phyloP scores from a whole-genome alignment of 768 basidiomycete species.

The Lentinula edodes region DNA sequence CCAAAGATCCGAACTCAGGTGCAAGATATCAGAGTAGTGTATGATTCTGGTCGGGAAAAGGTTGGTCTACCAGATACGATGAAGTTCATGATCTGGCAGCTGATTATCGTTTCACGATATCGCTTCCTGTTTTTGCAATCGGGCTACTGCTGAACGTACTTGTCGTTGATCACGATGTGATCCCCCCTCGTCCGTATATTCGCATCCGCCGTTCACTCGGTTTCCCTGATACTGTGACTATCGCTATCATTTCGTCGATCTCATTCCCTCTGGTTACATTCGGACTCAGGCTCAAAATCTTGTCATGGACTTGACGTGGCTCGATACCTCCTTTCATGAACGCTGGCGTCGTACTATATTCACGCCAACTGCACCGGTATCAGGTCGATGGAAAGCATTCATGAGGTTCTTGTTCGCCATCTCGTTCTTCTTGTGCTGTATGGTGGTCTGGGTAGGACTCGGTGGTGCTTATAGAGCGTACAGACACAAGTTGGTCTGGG shows the following conservation, averaged over 20 bases:
- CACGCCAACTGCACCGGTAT: slow-evolving; percentile 66
- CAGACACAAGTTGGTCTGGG: slow-evolving; percentile 72
- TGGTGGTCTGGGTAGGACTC: slow-evolving; percentile 55
- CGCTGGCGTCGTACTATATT: slow-evolving; percentile 74
- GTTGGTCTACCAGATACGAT: slow-evolving; percentile 21
- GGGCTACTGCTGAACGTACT: not conserved
- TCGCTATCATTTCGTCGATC: not conserved
- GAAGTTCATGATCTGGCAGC: not conserved
- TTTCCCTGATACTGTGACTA: not conserved
- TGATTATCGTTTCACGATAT: not conserved
- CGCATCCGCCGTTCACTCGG: not conserved
- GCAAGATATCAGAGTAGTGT: slow-evolving; percentile 54
- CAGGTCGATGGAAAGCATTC: slow-evolving; percentile 60
- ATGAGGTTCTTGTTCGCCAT: slow-evolving; percentile 58
- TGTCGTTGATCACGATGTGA: slow-evolving; percentile 9
- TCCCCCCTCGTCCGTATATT: not conserved
- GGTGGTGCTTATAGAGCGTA: slow-evolving; percentile 70
- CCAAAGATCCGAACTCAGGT: slow-evolving; percentile 61
- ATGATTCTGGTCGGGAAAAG: slow-evolving; percentile 68
- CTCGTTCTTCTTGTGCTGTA: slow-evolving; percentile 51
- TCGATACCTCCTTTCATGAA: slow-evolving; percentile 74
- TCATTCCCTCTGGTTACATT: not conserved
- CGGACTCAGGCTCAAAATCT: slow-evolving; percentile 53
- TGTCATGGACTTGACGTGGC: slow-evolving; percentile 62
- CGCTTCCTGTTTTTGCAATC: not conserved